These are phyloP conservation scores for Verruconis gallopava DNA, from an alignment of 2,329 filamentous ascomycete species.

Conservation along the genomic window DNA sequence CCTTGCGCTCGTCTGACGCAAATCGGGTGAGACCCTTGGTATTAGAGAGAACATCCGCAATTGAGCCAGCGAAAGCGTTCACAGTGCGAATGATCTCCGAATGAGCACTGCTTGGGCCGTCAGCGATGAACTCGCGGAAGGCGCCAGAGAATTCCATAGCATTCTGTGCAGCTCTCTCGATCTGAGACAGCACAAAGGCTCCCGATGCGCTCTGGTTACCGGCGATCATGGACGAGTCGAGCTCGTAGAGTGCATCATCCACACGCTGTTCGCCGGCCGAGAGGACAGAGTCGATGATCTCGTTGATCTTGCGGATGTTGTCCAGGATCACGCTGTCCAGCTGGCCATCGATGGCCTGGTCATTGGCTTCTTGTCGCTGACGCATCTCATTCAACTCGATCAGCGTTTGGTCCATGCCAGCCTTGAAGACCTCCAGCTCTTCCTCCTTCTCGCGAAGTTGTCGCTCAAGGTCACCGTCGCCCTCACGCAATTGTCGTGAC, in stretches of 20 bases:
- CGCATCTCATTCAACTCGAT: conserved; percentile 83
- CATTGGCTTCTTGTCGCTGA: conserved; percentile 47
- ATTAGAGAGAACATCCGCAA: conserved; percentile 90
- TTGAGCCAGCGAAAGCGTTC: conserved; percentile 76
- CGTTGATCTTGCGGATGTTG: conserved; percentile 86
- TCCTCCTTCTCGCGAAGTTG: conserved; percentile 89
- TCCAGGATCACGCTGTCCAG: conserved; percentile 80
- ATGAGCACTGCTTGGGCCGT: conserved; percentile 82
- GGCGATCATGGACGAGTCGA: conserved; percentile 95
- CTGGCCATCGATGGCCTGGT: conserved; percentile 73
- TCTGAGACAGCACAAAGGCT: conserved; percentile 86
- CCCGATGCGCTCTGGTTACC: conserved; percentile 97
- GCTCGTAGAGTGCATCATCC: conserved; percentile 90
- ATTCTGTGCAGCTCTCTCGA: conserved; percentile 88
- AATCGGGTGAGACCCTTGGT: conserved; percentile 90
- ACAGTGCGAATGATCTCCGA: conserved; percentile 87
- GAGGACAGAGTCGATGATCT: conserved; percentile 92
- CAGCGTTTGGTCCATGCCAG: conserved; percentile 91
- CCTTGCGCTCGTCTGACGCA: conserved; percentile 90
- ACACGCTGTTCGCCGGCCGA: conserved; percentile 87
- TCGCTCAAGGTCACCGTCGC: conserved; percentile 73
- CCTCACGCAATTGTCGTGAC: conserved; percentile 63
- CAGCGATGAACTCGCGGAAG: conserved; percentile 97
- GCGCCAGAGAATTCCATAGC: conserved; percentile 96
- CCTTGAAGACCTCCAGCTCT: conserved; percentile 95